phyloP scores from a whole-genome alignment of 2,329 filamentous ascomycete genomes.

The Helotiales sp. region DNA sequence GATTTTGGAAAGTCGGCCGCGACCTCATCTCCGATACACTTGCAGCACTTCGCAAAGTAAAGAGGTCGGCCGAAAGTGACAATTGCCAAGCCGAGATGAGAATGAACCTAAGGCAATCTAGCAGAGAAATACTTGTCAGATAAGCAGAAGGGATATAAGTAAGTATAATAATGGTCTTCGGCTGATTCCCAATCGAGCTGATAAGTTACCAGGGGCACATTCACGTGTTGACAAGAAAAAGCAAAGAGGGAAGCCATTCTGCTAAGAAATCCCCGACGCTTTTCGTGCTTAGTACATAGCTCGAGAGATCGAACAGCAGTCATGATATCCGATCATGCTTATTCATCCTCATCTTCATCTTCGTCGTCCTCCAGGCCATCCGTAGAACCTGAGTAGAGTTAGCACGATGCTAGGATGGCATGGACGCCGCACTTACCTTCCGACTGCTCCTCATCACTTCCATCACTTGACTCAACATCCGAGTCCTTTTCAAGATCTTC shows the following conservation, averaged over 20 bases:
- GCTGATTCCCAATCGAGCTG: background rate
- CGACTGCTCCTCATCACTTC: background rate
- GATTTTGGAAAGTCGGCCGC: background rate
- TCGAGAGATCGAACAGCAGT: background rate
- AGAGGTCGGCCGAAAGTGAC: background rate
- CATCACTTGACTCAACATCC: background rate
- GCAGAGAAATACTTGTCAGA: background rate
- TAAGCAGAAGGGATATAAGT: background rate
- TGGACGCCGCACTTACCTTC: background rate
- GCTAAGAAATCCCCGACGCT: too few relatives aligned
- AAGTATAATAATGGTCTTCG: background rate
- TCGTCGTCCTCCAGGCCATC: background rate
- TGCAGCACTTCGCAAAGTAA: background rate
- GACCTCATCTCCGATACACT: too few relatives aligned
- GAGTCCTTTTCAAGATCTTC: conserved; percentile 7
- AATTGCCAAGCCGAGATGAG: background rate
- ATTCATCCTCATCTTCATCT: conserved; percentile 2
- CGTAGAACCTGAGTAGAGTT: conserved; percentile 2
- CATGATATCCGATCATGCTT: background rate
- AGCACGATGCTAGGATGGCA: background rate
- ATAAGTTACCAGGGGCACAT: background rate
- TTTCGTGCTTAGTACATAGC: background rate
- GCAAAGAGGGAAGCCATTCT: too few relatives aligned
- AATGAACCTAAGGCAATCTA: background rate
- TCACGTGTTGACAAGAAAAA: background rate